Conservation (phyloP, 2,329 filamentous ascomycete species). For the Fusarium nanum region DNA sequence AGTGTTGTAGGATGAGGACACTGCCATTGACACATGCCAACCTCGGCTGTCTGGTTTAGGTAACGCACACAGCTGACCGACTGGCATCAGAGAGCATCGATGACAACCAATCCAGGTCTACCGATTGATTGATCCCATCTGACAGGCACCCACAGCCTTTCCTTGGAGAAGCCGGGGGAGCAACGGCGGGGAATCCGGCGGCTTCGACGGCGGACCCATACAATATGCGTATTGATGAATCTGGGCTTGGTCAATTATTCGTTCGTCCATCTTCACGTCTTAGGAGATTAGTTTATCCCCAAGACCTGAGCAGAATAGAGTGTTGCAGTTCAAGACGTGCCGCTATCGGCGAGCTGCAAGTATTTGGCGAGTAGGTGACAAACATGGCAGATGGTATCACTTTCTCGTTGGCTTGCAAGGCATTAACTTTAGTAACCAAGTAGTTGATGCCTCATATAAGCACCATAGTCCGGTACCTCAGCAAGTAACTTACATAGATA, state of each 20-base stretch:
- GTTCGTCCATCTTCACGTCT: background rate
- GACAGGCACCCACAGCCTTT: slow-evolving; percentile 31
- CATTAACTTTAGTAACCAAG: background rate
- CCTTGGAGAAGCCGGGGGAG: slow-evolving; percentile 29
- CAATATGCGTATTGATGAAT: slow-evolving; percentile 36
- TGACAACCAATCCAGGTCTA: slow-evolving; percentile 17
- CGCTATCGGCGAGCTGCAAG: background rate
- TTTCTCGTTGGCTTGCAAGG: background rate
- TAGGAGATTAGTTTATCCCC: background rate
- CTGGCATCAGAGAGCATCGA: slow-evolving; percentile 17
- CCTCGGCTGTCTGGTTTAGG: slow-evolving; percentile 40
- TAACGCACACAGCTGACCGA: slow-evolving; percentile 19
- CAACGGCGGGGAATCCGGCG: slow-evolving; percentile 18
- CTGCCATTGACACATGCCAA: slow-evolving; percentile 37
- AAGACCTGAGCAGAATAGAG: background rate
- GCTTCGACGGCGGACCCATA: slow-evolving; percentile 21
- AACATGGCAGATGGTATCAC: background rate
- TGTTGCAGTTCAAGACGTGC: background rate
- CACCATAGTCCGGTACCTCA: background rate
- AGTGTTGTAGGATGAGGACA: background rate
- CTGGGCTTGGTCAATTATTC: background rate
- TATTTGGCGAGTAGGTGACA: slow-evolving; percentile 5
- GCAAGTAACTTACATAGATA: background rate
- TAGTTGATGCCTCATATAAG: background rate
- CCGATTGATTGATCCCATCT: slow-evolving; percentile 35